Evolutionary conservation across 2,329 filamentous ascomycete species (phyloP).

Genomic region (Arachnopeziza araneosa): DNA sequence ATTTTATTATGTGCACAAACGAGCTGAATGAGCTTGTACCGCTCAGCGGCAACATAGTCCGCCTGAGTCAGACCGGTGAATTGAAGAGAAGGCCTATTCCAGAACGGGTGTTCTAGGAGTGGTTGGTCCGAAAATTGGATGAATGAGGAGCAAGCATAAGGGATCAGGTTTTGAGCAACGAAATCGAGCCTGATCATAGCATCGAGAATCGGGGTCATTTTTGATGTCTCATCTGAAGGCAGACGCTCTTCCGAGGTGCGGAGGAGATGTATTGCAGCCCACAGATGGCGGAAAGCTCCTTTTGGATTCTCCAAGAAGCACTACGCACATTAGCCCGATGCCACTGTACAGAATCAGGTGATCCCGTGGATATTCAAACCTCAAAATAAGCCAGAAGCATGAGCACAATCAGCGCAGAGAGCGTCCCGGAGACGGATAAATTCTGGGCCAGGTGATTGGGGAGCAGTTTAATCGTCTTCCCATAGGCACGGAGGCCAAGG

Average conservation of each 20-base stretch:
- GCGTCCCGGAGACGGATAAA: background rate
- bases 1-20: slow-evolving; percentile 17
- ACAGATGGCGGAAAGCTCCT: slow-evolving; percentile 15
- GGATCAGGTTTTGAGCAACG: slow-evolving; percentile 16
- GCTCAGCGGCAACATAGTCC: slow-evolving; percentile 11
- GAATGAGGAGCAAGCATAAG: slow-evolving; percentile 16
- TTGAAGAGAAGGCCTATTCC: slow-evolving; percentile 8
- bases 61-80: slow-evolving; percentile 1
- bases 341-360: background rate
- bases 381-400: background rate
- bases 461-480: slow-evolving; percentile 11
- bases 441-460: background rate
- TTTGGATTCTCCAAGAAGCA: slow-evolving; percentile 18
- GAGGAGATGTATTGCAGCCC: slow-evolving; percentile 18
- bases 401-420: background rate
- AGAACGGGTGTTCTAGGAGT: slow-evolving; percentile 12
- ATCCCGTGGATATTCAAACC: background rate
- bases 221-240: slow-evolving; percentile 4
- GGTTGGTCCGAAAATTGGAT: slow-evolving; percentile 4
- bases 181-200: slow-evolving; percentile 16
- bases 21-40: slow-evolving; percentile 13
- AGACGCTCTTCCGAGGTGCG: slow-evolving; percentile 8
- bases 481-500: slow-evolving; percentile 13
- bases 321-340: background rate
- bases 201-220: slow-evolving; percentile 14